A percentile compares a stretch with the other conserved stretches of the same genome.
Evolutionary conservation across 225 moss, liverwort and hornwort genomes (phyloP).

Genomic region (Straminergon stramineum): DNA sequence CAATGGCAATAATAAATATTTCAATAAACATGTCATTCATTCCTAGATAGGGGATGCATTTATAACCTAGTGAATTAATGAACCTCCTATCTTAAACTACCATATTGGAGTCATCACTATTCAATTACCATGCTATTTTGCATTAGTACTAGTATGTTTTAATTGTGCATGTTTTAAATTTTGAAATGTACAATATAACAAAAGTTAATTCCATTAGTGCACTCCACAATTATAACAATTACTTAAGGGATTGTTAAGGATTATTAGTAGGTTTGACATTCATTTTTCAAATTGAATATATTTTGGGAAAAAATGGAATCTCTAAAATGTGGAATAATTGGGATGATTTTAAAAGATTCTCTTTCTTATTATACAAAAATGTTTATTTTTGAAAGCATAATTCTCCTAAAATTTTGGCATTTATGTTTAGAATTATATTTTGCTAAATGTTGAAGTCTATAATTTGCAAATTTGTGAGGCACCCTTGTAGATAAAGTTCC

Average conservation of each 20-base stretch:
- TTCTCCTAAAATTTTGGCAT: neutral
- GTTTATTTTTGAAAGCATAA: no score
- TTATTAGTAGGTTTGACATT: rapidly evolving
- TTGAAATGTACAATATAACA: rapidly evolving
- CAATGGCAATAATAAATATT: neutral
- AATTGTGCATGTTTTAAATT: neutral
- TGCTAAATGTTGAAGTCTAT: neutral
- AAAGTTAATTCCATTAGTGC: neutral
- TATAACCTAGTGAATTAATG: rapidly evolving
- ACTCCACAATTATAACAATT: rapidly evolving
- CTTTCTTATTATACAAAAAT: neutral
- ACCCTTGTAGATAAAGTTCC: neutral
- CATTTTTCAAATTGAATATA: rapidly evolving
- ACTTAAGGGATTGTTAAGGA: neutral
- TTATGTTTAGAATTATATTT: rapidly evolving
- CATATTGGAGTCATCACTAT: neutral
- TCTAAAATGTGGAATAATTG: neutral
- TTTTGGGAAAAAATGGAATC: neutral
- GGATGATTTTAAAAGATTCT: rapidly evolving
- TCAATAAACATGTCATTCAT: neutral
- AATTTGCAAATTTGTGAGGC: neutral
- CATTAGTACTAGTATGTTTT: rapidly evolving
- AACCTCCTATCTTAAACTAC: neutral
- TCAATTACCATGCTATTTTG: rapidly evolving
- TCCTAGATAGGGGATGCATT: rapidly evolving